These are phyloP conservation scores for Globisporangium heterothallicum DNA, from an alignment of 352 stramenopile genomes.

Conservation along the genomic window DNA sequence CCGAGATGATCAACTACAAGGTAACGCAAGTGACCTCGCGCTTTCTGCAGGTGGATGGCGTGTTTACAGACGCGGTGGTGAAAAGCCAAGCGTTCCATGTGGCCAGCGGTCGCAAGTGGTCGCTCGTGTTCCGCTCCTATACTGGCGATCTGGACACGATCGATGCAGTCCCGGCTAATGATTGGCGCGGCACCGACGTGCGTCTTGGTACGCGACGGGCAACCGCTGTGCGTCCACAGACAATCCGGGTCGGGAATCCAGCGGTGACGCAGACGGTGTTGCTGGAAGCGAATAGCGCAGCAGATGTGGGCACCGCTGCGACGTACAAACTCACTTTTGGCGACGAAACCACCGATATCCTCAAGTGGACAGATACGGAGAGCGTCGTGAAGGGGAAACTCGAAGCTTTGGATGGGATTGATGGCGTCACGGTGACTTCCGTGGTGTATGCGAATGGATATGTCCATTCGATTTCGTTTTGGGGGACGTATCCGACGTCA, in stretches of 20 bases:
- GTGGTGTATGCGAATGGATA: slow-evolving; percentile 41
- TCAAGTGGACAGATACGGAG: slow-evolving; percentile 33
- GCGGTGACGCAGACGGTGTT: slow-evolving; percentile 46
- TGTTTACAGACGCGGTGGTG: slow-evolving; percentile 37
- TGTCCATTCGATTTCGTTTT: slow-evolving; percentile 85
- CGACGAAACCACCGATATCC: slow-evolving; percentile 26
- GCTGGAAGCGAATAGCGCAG: slow-evolving; percentile 26
- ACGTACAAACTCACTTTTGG: slow-evolving; percentile 54
- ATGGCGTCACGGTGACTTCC: slow-evolving; percentile 49
- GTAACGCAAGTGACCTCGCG: slow-evolving; percentile 21
- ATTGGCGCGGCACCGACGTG: slow-evolving; percentile 51
- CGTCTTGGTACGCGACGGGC: slow-evolving; percentile 40
- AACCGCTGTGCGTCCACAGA: slow-evolving; percentile 29
- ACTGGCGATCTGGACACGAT: slow-evolving; percentile 45
- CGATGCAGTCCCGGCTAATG: slow-evolving; percentile 47
- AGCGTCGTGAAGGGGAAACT: slow-evolving; percentile 32
- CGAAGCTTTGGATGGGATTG: slow-evolving; percentile 38
- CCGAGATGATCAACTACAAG: slow-evolving; percentile 46
- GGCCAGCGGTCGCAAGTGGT: slow-evolving; percentile 49
- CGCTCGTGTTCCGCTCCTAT: slow-evolving; percentile 68
- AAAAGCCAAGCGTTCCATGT: slow-evolving; percentile 28
- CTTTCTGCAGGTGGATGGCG: slow-evolving; percentile 42
- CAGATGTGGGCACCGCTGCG: slow-evolving; percentile 20
- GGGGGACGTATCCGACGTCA: slow-evolving; percentile 60
- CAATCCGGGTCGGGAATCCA: slow-evolving; percentile 50